phyloP scores from a whole-genome alignment of 495 filamentous ascomycete genomes.

The Neurospora tetraspora region DNA sequence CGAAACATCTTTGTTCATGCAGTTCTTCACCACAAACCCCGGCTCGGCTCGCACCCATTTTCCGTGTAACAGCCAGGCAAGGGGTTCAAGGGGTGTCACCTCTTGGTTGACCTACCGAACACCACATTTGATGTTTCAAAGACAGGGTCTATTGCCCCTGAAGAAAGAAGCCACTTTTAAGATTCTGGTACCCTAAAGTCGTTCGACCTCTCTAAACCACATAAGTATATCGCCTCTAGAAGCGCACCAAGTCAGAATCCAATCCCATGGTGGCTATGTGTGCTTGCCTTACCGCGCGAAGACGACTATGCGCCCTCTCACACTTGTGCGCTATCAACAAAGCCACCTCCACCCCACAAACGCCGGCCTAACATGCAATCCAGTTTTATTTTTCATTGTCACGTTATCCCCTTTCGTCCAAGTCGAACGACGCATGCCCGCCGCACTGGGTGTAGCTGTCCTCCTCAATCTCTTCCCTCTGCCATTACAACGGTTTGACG shows the following conservation, averaged over 20 bases:
- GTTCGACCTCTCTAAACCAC: not conserved
- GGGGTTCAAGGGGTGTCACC: not conserved
- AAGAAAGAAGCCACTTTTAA: not conserved
- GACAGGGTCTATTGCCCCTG: not conserved
- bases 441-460: not conserved
- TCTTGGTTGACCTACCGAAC: not conserved
- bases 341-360: not conserved
- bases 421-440: not conserved
- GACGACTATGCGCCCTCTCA: not conserved
- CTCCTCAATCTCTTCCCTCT: not conserved
- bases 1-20: not conserved
- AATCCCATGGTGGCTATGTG: not conserved
- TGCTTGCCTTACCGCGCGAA: not conserved
- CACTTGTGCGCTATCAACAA: not conserved
- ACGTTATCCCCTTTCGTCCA: not conserved
- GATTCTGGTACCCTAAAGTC: not conserved
- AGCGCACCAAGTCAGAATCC: not conserved
- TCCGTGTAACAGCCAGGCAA: not conserved
- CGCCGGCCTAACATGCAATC: not conserved
- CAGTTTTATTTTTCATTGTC: not conserved
- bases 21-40: not conserved
- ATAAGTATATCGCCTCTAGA: not conserved
- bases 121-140: not conserved
- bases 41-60: not conserved
- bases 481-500: not conserved